Evolutionary conservation across 176 grass and related monocot genomes (phyloP).

Genomic region (Bromus sterilis): DNA sequence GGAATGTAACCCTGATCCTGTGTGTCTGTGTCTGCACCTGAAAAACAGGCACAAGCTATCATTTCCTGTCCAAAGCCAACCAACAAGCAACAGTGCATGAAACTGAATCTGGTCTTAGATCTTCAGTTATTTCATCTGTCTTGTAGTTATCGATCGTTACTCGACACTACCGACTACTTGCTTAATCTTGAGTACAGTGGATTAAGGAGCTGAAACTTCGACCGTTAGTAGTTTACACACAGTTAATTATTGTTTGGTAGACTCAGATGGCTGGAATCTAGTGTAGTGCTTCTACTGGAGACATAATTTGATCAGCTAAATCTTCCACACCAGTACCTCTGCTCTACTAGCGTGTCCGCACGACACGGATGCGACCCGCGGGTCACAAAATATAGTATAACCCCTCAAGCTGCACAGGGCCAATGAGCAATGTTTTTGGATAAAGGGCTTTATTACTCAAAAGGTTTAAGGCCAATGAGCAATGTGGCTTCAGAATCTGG

Average conservation of each 20-base stretch:
- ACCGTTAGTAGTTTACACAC: not conserved
- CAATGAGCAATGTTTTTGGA: no score
- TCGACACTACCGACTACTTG: not conserved
- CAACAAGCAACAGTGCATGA: not conserved
- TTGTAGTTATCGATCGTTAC: not conserved
- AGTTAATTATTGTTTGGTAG: conserved; percentile 1
- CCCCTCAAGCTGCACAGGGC: not conserved
- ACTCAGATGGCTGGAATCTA: not conserved
- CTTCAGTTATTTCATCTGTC: not conserved
- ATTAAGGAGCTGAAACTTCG: not conserved
- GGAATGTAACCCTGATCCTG: conserved; percentile 14
- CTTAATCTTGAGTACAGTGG: not conserved
- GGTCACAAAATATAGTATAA: not conserved
- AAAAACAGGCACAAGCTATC: conserved; percentile 30
- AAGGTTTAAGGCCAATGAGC: conserved; percentile 12
- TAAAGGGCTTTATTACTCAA: no score
- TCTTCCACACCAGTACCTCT: not conserved
- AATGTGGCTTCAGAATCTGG: not conserved
- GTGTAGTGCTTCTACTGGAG: not conserved
- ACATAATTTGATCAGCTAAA: not conserved
- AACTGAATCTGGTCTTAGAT: conserved; percentile 16
- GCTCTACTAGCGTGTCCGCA: not conserved
- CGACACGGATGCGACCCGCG: not conserved
- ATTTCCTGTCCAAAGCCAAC: not conserved
- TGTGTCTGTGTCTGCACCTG: conserved; percentile 20